phyloP scores from a whole-genome alignment of 2,329 filamentous ascomycete genomes.

The Talaromyces islandicus region DNA sequence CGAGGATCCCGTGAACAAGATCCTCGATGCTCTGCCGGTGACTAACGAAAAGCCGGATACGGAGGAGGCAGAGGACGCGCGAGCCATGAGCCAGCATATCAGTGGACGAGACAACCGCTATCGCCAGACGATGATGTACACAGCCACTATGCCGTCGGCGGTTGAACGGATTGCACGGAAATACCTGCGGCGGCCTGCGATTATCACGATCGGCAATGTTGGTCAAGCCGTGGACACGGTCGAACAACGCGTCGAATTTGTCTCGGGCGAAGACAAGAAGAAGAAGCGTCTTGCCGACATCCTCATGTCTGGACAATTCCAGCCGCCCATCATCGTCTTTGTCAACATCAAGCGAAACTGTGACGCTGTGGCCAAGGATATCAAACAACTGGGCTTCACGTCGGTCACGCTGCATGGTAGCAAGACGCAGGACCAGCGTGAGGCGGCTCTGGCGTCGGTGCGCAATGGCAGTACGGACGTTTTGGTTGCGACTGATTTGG shows the following conservation, averaged over 20 bases:
- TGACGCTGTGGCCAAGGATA: conserved; percentile 87
- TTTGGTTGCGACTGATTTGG: conserved; percentile 90
- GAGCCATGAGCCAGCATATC: conserved; percentile 75
- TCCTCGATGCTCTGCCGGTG: conserved; percentile 87
- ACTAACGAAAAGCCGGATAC: conserved; percentile 92
- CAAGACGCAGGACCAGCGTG: conserved; percentile 97
- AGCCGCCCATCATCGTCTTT: conserved; percentile 92
- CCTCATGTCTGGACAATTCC: conserved; percentile 70
- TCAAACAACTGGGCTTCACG: conserved; percentile 88
- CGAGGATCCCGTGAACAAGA: conserved; percentile 95
- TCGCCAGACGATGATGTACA: conserved; percentile 99
- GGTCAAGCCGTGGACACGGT: conserved; percentile 97
- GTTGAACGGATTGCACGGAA: conserved; percentile 97
- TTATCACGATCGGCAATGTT: conserved; percentile 87
- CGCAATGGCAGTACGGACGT: conserved; percentile 76
- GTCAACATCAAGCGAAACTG: conserved; percentile 99
- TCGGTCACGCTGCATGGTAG: conserved; percentile 87
- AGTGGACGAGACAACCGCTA: conserved; percentile 68
- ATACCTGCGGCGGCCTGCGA: conserved; percentile 86
- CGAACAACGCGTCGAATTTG: conserved; percentile 91
- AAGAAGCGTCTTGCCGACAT: conserved; percentile 96
- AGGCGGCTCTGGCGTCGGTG: conserved; percentile 81
- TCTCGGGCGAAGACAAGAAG: conserved; percentile 85
- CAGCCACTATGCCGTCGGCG: conserved; percentile 88
- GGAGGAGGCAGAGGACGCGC: conserved; percentile 80